phyloP scores from a whole-genome alignment of 139 green algal genomes.

The Coelastrella sp. region DNA sequence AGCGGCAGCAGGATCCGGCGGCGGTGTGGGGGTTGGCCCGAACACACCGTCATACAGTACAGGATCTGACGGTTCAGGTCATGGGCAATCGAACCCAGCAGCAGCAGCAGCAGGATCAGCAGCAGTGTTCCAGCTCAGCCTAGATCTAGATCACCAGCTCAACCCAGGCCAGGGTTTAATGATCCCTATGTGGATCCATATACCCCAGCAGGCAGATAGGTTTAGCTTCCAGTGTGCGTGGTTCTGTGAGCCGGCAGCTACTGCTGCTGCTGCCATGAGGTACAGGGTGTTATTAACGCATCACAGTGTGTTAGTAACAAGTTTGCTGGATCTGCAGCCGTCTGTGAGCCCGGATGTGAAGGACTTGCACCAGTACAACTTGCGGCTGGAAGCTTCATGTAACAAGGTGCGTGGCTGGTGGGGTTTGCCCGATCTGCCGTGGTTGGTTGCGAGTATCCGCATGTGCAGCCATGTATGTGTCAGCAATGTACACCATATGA shows the following conservation, averaged over 20 bases:
- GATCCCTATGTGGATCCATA: slow-evolving; percentile 74
- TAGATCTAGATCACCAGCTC: slow-evolving; percentile 41
- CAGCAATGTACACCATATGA: not conserved
- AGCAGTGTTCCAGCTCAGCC: slow-evolving; percentile 8
- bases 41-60: too few species aligned
- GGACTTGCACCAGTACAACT: slow-evolving; percentile 36
- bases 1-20: not conserved
- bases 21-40: too few species aligned
- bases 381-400: slow-evolving; percentile 49
- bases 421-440: too few species aligned
- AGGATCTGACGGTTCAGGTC: too few species aligned
- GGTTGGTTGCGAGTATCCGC: not conserved
- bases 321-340: slow-evolving; percentile 56
- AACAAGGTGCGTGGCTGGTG: slow-evolving; percentile 46
- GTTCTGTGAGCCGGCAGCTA: slow-evolving; percentile 64
- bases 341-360: slow-evolving; percentile 44
- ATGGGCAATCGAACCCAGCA: not conserved
- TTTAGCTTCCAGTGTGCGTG: slow-evolving; percentile 61
- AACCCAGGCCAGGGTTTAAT: slow-evolving; percentile 47
- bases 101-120: not conserved
- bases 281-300: slow-evolving; percentile 70
- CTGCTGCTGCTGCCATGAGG: slow-evolving; percentile 50
- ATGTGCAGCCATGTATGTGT: not conserved
- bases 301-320: slow-evolving; percentile 63
- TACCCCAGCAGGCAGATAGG: slow-evolving; percentile 46